Base-by-base conservation (phyloP, 2,329 filamentous ascomycete species). In the Aureobasidium sp. region DNA sequence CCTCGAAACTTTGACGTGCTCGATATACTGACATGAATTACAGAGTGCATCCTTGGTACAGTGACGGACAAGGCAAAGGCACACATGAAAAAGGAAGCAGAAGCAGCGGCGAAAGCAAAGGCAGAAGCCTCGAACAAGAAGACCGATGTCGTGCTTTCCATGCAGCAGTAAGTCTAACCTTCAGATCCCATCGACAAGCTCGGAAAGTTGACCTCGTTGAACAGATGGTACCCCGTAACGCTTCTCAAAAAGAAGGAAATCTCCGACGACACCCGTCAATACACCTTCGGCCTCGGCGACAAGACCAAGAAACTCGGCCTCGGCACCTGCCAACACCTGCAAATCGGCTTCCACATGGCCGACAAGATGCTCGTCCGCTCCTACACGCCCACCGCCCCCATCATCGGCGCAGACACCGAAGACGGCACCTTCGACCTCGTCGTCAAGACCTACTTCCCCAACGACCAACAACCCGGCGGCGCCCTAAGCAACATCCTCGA, bases 401-500 rank as follows among this genome's bases (percentile, higher is more conserved):
- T 81, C 4, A 68, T 78, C 63, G 64, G 67, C 17, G 41, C 66
- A 57, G 56, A 59, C 25, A 42, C 66, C 31, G 56, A 68, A 14
- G 58, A 52, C 7, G 77, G 77, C 5, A 79, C 75, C 0, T 82
- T 82, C 65, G 73, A 82, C 20, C 72, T 82, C 2, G 75, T 77
- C 0, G 73, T 82, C 41, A 82, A 83, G 65, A 82, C 79, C 0
- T 83, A 83, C 67, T 80, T 79, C 61, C 79, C 81, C 0, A 74
- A 71, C 41, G 64, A 71, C 0, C 70, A 71, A 2, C 78, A 82
- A 64, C 80, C 81, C 0, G 81, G 81, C 15, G 80, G 81, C n/a
- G 80, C 81, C 11, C 76, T 84, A 71, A 78, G 74, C 45, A 82
- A 82, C 62, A 78, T 83, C 56, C 75, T 83, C 2, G 78, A 82